A percentile compares a stretch with the other conserved stretches of the same genome.
Evolutionary conservation across 2,329 filamentous ascomycete genomes (phyloP).

Genomic region (Pseudopyrenochaeta lycopersici): DNA sequence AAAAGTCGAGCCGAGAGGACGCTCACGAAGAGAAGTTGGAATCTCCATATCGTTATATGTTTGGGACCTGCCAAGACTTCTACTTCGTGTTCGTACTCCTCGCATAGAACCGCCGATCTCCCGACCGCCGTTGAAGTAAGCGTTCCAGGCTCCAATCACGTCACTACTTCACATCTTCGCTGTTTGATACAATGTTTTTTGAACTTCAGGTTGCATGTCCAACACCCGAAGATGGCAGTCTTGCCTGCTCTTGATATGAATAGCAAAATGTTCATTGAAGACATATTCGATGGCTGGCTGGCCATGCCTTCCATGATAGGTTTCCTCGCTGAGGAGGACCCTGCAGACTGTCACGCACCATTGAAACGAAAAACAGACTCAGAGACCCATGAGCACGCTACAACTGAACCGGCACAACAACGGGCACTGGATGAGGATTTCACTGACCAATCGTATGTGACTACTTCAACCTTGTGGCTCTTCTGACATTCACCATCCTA

Average conservation of each 20-base stretch:
- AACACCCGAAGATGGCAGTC: neutral
- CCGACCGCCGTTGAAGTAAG: neutral
- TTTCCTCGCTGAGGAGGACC: conserved; percentile 5
- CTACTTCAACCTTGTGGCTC: neutral
- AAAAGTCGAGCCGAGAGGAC: no score
- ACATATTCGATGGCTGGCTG: conserved; percentile 30
- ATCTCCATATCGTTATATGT: neutral
- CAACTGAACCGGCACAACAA: neutral
- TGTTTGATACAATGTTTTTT: neutral
- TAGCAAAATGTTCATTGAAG: conserved; percentile 1
- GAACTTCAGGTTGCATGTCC: neutral
- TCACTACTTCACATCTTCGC: neutral
- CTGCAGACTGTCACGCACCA: neutral
- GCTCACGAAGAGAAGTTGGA: no score
- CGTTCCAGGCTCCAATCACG: neutral
- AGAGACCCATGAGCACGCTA: neutral
- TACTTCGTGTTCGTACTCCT: neutral
- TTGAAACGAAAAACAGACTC: neutral
- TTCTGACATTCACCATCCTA: neutral
- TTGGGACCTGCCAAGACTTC: neutral
- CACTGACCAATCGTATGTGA: conserved; percentile 3
- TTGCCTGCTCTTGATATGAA: neutral
- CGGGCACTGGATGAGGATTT: neutral
- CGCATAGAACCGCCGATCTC: neutral
- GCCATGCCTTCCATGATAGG: conserved; percentile 15